Percentiles rank a stretch among this genome's conserved stretches.
Evolutionary conservation across 2,329 filamentous ascomycete species (phyloP).

Genomic region (Pseudopithomyces chartarum): DNA sequence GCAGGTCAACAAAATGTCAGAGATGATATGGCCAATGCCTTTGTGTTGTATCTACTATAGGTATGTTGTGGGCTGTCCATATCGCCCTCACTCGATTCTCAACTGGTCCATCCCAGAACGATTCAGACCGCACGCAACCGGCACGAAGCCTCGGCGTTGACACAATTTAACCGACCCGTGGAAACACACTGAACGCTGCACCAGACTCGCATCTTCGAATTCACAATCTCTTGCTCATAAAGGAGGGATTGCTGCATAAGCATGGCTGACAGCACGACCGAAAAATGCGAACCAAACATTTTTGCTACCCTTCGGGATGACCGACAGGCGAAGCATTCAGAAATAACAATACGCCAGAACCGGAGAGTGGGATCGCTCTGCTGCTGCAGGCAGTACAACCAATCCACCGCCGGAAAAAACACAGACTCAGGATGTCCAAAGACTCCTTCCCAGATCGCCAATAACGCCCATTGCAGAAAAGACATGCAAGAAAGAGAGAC

Average conservation of each 20-base stretch:
- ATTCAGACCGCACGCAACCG: background rate
- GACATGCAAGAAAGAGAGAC: slow-evolving; percentile 37
- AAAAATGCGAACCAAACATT: slow-evolving; percentile 39
- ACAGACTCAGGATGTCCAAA: slow-evolving; percentile 17
- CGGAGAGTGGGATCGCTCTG: slow-evolving; percentile 35
- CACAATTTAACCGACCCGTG: slow-evolving; percentile 14
- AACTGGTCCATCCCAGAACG: slow-evolving; percentile 1
- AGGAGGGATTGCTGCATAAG: slow-evolving; percentile 28
- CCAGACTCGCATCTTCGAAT: slow-evolving; percentile 26
- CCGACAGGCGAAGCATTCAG: slow-evolving; percentile 18
- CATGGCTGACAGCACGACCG: slow-evolving; percentile 31
- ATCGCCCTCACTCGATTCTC: slow-evolving; percentile 1
- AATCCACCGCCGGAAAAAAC: slow-evolving; percentile 33
- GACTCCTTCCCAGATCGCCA: slow-evolving; percentile 22
- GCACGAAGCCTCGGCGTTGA: background rate
- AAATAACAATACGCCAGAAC: slow-evolving; percentile 27
- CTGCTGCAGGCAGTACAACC: slow-evolving; percentile 37
- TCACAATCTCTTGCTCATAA: slow-evolving; percentile 23
- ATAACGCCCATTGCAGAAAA: slow-evolving; percentile 33
- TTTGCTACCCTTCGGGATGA: slow-evolving; percentile 33
- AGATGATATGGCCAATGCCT: slow-evolving; percentile 20
- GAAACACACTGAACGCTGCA: slow-evolving; percentile 6
- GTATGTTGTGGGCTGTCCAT: slow-evolving; percentile 2
- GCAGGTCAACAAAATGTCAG: background rate
- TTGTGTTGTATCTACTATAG: slow-evolving; percentile 24